Conservation (phyloP, 2,329 filamentous ascomycete species). For the Nectriaceae sp. region DNA sequence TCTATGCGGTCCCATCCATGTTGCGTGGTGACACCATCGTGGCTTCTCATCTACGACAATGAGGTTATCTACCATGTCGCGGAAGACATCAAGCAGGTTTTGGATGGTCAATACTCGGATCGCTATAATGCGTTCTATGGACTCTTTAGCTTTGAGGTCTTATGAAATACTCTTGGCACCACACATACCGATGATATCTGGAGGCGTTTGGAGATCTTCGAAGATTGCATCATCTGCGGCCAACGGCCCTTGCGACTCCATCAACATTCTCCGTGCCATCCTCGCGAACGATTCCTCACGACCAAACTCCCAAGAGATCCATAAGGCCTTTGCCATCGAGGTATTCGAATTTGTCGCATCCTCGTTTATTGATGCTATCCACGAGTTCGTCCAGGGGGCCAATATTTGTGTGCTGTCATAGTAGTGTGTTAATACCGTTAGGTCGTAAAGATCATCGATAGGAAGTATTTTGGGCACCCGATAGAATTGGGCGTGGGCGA, state of each 20-base stretch:
- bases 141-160: conserved; percentile 5
- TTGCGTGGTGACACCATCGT: conserved; percentile 31
- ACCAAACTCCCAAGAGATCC: conserved; percentile 35
- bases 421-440: conserved; percentile 33
- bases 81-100: conserved; percentile 24
- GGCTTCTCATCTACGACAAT: conserved; percentile 27
- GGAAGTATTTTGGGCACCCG: conserved; percentile 23
- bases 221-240: conserved; percentile 15
- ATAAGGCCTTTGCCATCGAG: conserved; percentile 27
- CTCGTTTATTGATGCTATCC: conserved; percentile 20
- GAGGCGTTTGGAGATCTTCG: conserved; percentile 13
- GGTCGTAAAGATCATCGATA: conserved; percentile 26
- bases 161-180: conserved; percentile 5
- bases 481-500: conserved; percentile 32
- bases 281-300: conserved; percentile 21
- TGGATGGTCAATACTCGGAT: conserved; percentile 24
- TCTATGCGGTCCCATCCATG: conserved; percentile 32
- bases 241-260: conserved; percentile 16
- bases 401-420: conserved; percentile 30
- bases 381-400: conserved; percentile 25
- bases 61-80: conserved; percentile 23
- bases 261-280: conserved; percentile 23
- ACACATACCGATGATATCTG: conserved; percentile 14
- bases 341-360: conserved; percentile 13
- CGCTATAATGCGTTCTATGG: conserved; percentile 15